Evolutionary conservation across 2,329 filamentous ascomycete species (phyloP).

Genomic region (Niveomyces coronatus): DNA sequence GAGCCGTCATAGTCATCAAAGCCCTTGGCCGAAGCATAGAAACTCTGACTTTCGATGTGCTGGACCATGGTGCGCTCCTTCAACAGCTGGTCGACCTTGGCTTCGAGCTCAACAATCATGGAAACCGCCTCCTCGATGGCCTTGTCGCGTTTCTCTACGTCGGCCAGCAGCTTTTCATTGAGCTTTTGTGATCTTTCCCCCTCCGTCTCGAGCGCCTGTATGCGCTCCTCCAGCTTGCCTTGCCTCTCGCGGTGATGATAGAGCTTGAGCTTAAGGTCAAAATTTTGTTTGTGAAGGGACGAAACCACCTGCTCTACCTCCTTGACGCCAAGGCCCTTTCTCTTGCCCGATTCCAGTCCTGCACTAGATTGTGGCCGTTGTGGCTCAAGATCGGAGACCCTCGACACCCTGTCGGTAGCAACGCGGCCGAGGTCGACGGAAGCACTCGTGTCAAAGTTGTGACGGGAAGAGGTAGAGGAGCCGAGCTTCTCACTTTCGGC

Average conservation of each 20-base stretch:
- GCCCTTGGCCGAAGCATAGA: slow-evolving; percentile 23
- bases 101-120: slow-evolving; percentile 58
- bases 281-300: slow-evolving; percentile 64
- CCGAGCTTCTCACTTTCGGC: slow-evolving; percentile 35
- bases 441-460: slow-evolving; percentile 27
- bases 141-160: slow-evolving; percentile 58
- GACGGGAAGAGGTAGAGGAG: slow-evolving; percentile 21
- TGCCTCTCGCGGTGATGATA: slow-evolving; percentile 59
- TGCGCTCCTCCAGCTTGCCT: slow-evolving; percentile 43
- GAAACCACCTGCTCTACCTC: slow-evolving; percentile 62
- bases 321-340: slow-evolving; percentile 50
- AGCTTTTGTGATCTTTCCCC: slow-evolving; percentile 44
- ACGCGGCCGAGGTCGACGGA: slow-evolving; percentile 28
- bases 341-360: slow-evolving; percentile 29
- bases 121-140: slow-evolving; percentile 60
- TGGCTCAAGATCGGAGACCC: slow-evolving; percentile 22
- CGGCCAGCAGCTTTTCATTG: slow-evolving; percentile 46
- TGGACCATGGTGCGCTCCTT: slow-evolving; percentile 44
- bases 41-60: slow-evolving; percentile 34
- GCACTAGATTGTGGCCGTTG: slow-evolving; percentile 34
- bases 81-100: slow-evolving; percentile 42
- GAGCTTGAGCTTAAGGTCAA: slow-evolving; percentile 64
- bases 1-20: slow-evolving; percentile 14
- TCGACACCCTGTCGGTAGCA: slow-evolving; percentile 29
- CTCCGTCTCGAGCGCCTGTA: slow-evolving; percentile 45